Percentiles rank a stretch among this genome's conserved stretches.
Evolutionary conservation across 805 yeast genomes (phyloP).

Genomic region (Yamadazyma olivae): DNA sequence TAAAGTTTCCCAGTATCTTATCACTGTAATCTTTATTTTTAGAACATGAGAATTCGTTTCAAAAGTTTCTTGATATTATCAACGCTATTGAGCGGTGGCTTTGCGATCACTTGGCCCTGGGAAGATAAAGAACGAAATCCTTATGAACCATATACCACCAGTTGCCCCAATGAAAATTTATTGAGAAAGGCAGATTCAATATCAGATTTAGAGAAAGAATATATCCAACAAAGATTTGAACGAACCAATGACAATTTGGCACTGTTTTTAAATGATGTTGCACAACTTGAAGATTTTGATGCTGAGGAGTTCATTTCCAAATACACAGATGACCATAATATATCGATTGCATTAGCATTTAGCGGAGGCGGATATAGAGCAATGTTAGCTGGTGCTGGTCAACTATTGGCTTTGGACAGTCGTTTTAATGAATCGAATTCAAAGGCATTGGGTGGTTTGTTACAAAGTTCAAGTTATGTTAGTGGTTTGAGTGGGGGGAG

Average conservation of each 20-base stretch:
- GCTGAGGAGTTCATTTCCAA: slow-evolving; percentile 25
- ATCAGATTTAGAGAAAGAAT: slow-evolving; percentile 22
- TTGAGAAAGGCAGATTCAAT: slow-evolving; percentile 26
- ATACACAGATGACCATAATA: slow-evolving; percentile 21
- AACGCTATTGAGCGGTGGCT: too few species aligned
- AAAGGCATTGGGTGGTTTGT: slow-evolving; percentile 37
- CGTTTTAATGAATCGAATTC: slow-evolving; percentile 25
- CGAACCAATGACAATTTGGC: slow-evolving; percentile 27
- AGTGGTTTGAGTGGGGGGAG: slow-evolving; percentile 42
- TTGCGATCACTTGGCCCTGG: slow-evolving; percentile 11
- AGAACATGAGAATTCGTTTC: too few species aligned
- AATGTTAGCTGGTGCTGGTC: slow-evolving; percentile 42
- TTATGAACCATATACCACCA: slow-evolving; percentile 27
- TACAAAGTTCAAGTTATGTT: slow-evolving; percentile 37
- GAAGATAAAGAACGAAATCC: slow-evolving; percentile 16
- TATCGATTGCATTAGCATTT: slow-evolving; percentile 21
- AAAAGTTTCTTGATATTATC: too few species aligned
- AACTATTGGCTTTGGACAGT: slow-evolving; percentile 36
- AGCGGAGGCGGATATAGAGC: slow-evolving; percentile 38
- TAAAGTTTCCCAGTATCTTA: too few species aligned
- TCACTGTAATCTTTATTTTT: too few species aligned
- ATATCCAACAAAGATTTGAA: slow-evolving; percentile 22
- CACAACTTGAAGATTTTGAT: slow-evolving; percentile 31
- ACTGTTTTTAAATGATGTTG: slow-evolving; percentile 24
- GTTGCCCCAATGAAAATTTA: slow-evolving; percentile 26